Base-by-base conservation (phyloP, 2,329 filamentous ascomycete species). In the Sporothrix phasma region DNA sequence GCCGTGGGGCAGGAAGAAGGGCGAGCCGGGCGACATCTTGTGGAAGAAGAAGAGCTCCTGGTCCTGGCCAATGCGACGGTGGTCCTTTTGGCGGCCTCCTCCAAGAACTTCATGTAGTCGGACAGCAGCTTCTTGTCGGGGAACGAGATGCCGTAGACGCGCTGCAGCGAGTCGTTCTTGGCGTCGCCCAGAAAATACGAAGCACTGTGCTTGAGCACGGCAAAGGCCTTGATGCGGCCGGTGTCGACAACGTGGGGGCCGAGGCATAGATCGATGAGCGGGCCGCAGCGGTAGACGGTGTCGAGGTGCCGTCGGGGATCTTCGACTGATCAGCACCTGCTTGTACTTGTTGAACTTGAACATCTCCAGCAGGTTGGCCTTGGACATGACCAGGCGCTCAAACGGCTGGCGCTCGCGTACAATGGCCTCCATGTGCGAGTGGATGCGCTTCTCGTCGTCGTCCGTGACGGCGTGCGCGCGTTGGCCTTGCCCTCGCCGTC, bases 331-430 rank as follows among this genome's bases (percentile, higher is more conserved):
- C 76, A 97, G 96, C 76, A 97, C 90, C 74, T 96, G 87, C 84
- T 99, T 97, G 81, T 96, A 97, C 75, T 94, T 94, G 83, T 95
- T 97, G 82, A 96, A 95, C 71, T 87, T 85, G 80, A 97, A 97
- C 90, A 97, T 96, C 74, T 96, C 91, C 61, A 94, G 84, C 60
- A 97, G 82, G 69, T 97, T 88, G 63, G 93, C 89, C 78, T 97
- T 97, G 69, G 89, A 89, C 73, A 97, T 84, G 68, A 88, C 88
- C 56, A 97, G 80, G 66, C 94, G 87, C 80, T 97, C 89, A 74
- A 97, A 97, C 61, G 87, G 87, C 77, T 97, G 93, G 81, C 95
- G 96, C 78, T 97, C 92, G 81, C 97, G 97, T 76, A 96, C 90
- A 68, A 94, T 92, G 73, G 87, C 88, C 72, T 83, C 81, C 34